A percentile compares a stretch with the other conserved stretches of the same genome.
Conservation (phyloP, 2,329 filamentous ascomycete genomes). For the Hypoxylon sp. region DNA sequence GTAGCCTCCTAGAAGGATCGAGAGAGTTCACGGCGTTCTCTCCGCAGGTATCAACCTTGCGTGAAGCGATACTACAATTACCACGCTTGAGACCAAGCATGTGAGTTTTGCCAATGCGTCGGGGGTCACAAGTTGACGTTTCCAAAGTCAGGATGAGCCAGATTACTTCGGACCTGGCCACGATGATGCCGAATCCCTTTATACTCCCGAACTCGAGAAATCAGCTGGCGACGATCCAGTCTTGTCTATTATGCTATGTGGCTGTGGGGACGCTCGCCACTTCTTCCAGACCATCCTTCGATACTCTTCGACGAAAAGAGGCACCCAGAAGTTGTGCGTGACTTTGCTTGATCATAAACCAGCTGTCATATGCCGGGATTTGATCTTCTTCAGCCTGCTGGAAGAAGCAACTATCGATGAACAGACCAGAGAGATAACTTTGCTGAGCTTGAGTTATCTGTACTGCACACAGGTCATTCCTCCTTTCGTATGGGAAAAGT, state of each 20-base stretch:
- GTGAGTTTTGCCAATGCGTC: slow-evolving; percentile 15
- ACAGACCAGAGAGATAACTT: not conserved
- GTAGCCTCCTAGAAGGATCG: not conserved
- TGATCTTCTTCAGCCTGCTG: slow-evolving; percentile 36
- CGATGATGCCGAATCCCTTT: slow-evolving; percentile 33
- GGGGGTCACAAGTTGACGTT: slow-evolving; percentile 9
- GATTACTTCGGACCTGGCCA: slow-evolving; percentile 32
- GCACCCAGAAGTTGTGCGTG: slow-evolving; percentile 33
- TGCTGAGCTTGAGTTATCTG: slow-evolving; percentile 28
- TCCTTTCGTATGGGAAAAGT: slow-evolving; percentile 27
- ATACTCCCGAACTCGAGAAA: slow-evolving; percentile 25
- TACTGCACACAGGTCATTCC: slow-evolving; percentile 37
- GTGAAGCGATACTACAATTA: slow-evolving; percentile 32
- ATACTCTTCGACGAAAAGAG: slow-evolving; percentile 7
- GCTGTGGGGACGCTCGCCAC: slow-evolving; percentile 36
- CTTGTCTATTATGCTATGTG: slow-evolving; percentile 41
- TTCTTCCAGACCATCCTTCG: slow-evolving; percentile 34
- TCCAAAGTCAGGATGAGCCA: slow-evolving; percentile 31
- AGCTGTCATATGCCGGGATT: slow-evolving; percentile 28
- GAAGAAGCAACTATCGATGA: slow-evolving; percentile 6
- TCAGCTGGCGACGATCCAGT: slow-evolving; percentile 27
- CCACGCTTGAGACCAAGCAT: slow-evolving; percentile 33
- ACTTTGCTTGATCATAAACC: slow-evolving; percentile 40
- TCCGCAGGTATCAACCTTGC: slow-evolving; percentile 5
- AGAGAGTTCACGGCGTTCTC: slow-evolving; percentile 2